Evolutionary conservation across 73 alveolate genomes (phyloP), one percentile per base, ranked within the genome.

Genomic region (Paramecium caudatum): DNA sequence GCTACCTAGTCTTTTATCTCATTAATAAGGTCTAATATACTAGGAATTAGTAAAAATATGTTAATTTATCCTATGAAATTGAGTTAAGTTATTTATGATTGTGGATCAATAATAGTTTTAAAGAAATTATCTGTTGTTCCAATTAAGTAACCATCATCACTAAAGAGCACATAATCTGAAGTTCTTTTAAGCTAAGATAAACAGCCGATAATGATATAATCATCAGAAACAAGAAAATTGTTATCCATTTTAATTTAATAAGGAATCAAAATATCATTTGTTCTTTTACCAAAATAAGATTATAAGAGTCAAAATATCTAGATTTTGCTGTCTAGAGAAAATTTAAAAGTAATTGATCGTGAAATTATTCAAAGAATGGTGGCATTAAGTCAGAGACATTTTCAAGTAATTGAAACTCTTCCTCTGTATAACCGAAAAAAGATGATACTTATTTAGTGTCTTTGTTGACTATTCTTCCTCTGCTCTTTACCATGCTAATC

Each of bases 231-330:
- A 3, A 23, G 16, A 21, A 74, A 74, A 74, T 74, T 74, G n/a
- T 74, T 37, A 74, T 74, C 88, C 6, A 74, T 36, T 74, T 74
- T 74, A 8, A 74, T 16, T 41, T 41, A 45, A 27, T 74, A 74
- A 19, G 88, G 32, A 16, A 74, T 21, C 7, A 74, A 1, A 30
- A 74, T 27, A 0, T 68, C 88, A 15, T 37, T 37, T 74, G 19
- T 45, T 41, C 47, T 21, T 74, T 27, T 39, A 21, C 88, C 65
- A 74, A 74, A 74, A 74, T 25, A 34, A 15, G 32, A 17, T 41
- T 43, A 8, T 5, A 74, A 41, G 19, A 27, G 9, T 23, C 39
- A 41, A 74, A 74, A n/a, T 39, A 74, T 45, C 17, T 19, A 17
- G 88, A 74, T 15, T 25, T 41, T 74, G 65, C 43, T 0, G 88